Percentiles rank a stretch among this genome's conserved stretches.
phyloP scores from a whole-genome alignment of 768 basidiomycete species.

The Suillus subluteus region DNA sequence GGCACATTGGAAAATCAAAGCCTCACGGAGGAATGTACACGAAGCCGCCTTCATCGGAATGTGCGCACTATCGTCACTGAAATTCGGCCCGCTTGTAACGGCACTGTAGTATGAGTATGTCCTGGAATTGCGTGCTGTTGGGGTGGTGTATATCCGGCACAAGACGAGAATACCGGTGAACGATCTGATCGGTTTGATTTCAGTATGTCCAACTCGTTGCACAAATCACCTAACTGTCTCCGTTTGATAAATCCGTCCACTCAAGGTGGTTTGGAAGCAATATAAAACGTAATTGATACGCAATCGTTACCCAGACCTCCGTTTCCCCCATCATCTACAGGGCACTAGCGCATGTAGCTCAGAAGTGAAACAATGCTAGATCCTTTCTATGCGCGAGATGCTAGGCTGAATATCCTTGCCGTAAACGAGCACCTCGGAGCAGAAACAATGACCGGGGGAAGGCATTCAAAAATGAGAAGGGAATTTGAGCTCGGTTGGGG shows the following conservation, averaged over 20 bases:
- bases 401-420: not conserved
- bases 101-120: not conserved
- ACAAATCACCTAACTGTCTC: not conserved
- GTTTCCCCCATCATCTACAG: not conserved
- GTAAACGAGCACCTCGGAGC: not conserved
- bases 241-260: not conserved
- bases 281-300: not conserved
- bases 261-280: not conserved
- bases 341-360: not conserved
- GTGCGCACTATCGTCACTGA: constrained; percentile 36
- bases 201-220: not conserved
- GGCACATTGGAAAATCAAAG: not conserved
- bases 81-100: constrained; percentile 46
- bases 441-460: not conserved
- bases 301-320: not conserved
- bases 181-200: constrained; percentile 23
- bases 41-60: constrained; percentile 54
- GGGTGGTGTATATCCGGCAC: constrained; percentile 40
- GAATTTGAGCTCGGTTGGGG: not conserved
- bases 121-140: not conserved
- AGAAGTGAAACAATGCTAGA: not conserved
- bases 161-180: constrained; percentile 59
- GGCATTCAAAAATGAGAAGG: not conserved
- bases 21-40: constrained; percentile 69
- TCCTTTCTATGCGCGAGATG: not conserved